Evolutionary conservation across 768 basidiomycete genomes (phyloP).

Genomic region (Chalciporus pseudorubinellus): DNA sequence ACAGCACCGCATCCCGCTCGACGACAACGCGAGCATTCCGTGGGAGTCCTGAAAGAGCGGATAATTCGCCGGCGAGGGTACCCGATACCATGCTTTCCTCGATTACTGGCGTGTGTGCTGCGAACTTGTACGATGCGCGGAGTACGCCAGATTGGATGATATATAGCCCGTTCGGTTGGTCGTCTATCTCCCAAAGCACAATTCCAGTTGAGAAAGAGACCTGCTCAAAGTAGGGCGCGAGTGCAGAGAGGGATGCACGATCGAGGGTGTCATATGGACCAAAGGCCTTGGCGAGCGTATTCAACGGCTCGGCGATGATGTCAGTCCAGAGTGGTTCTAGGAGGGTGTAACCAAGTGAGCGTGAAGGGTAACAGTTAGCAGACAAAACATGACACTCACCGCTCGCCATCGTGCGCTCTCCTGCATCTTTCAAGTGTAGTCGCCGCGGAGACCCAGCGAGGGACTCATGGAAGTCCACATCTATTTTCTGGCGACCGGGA

Average conservation of each 20-base stretch:
- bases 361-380: neutral
- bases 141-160: constrained; percentile 86
- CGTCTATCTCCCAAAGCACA: constrained; percentile 76
- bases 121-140: constrained; percentile 78
- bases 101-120: constrained; percentile 59
- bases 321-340: constrained; percentile 31
- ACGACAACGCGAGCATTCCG: constrained; percentile 86
- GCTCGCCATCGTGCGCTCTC: constrained; percentile 63
- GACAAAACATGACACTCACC: constrained; percentile 37
- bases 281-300: constrained; percentile 77
- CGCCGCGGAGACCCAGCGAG: constrained; percentile 62
- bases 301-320: constrained; percentile 56
- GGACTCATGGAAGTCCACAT: constrained; percentile 42
- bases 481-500: constrained; percentile 55
- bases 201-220: constrained; percentile 53
- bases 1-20: constrained; percentile 74
- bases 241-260: constrained; percentile 53
- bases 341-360: neutral
- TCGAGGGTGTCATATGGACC: constrained; percentile 65
- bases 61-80: constrained; percentile 88
- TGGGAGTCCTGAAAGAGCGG: constrained; percentile 72
- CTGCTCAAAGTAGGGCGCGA: constrained; percentile 71
- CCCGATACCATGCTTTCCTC: constrained; percentile 95
- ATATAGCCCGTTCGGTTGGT: constrained; percentile 79
- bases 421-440: constrained; percentile 66